These are phyloP conservation scores for Linnemannia schmuckeri DNA, from an alignment of 192 early-diverging fungal genomes.

Conservation along the genomic window DNA sequence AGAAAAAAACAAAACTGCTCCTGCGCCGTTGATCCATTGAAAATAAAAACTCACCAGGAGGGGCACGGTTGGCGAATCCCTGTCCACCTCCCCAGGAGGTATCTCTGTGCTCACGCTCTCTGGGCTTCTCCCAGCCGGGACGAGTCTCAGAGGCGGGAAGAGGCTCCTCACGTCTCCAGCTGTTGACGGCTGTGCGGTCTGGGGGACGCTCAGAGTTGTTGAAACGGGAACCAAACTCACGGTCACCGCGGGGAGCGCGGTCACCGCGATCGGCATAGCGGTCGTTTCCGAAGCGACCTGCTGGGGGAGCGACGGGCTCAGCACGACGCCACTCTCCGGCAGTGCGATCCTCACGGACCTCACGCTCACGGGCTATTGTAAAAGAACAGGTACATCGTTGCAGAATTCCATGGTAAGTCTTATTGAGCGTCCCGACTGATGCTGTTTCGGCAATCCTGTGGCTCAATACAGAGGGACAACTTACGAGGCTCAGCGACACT, in stretches of 20 bases:
- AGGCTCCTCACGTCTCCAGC: constrained; percentile 56
- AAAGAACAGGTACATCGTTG: not conserved
- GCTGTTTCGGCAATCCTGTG: constrained; percentile 5
- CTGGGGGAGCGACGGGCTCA: constrained; percentile 50
- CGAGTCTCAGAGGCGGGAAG: constrained; percentile 39
- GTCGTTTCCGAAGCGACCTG: constrained; percentile 58
- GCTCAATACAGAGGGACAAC: constrained; percentile 19
- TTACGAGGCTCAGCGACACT: constrained; percentile 91
- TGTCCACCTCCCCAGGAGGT: constrained; percentile 61
- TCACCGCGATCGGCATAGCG: constrained; percentile 57
- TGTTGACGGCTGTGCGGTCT: constrained; percentile 50
- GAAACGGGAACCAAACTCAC: constrained; percentile 53
- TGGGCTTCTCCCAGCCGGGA: constrained; percentile 58
- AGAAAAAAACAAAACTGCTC: not conserved
- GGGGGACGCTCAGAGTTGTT: constrained; percentile 51
- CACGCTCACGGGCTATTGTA: constrained; percentile 62
- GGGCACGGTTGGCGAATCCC: constrained; percentile 29
- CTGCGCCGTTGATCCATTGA: not conserved
- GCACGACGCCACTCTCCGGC: constrained; percentile 72
- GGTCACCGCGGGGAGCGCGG: constrained; percentile 47
- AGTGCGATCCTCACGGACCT: constrained; percentile 70
- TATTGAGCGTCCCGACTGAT: not conserved
- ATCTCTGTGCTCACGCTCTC: constrained; percentile 52
- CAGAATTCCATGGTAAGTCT: constrained; percentile 1
- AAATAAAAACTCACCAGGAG: constrained; percentile 32